Percentiles rank a stretch among this genome's conserved stretches.
These are phyloP conservation scores for Torulaspora franciscae DNA, from an alignment of 805 yeast species.

Conservation along the genomic window DNA sequence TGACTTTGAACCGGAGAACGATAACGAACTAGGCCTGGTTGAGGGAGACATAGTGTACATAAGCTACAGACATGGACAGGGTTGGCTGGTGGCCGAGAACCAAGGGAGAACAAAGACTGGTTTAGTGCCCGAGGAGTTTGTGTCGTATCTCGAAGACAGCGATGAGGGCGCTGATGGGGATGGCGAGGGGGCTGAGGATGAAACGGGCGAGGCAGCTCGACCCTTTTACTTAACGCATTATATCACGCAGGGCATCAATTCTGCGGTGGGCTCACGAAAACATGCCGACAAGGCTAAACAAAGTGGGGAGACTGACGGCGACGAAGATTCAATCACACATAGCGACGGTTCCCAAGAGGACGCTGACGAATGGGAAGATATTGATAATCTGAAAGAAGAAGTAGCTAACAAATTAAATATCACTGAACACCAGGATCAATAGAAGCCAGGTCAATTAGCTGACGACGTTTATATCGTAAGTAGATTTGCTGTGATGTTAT, in stretches of 20 bases:
- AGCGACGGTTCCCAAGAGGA: constrained; percentile 20
- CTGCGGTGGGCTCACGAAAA: neutral
- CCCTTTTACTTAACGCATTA: constrained; percentile 44
- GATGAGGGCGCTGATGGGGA: constrained; percentile 17
- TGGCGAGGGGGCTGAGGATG: constrained; percentile 20
- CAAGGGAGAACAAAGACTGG: constrained; percentile 55
- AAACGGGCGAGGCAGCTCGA: constrained; percentile 27
- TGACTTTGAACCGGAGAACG: constrained; percentile 89
- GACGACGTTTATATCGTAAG: neutral
- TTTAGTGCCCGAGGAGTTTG: constrained; percentile 92
- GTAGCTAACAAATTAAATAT: constrained; percentile 13
- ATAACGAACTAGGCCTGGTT: constrained; percentile 71
- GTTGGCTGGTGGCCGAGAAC: constrained; percentile 88
- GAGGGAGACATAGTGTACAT: constrained; percentile 86
- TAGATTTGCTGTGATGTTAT: neutral
- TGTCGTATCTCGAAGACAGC: constrained; percentile 42
- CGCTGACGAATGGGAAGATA: constrained; percentile 37
- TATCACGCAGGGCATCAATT: constrained; percentile 28
- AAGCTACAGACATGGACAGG: constrained; percentile 91
- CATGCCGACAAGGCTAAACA: constrained; percentile 21
- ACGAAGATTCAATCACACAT: constrained; percentile 9
- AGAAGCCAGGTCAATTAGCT: neutral
- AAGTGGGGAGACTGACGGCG: constrained; percentile 13
- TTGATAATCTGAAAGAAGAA: constrained; percentile 38
- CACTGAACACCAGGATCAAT: constrained; percentile 2